A percentile compares a stretch with the other conserved stretches of the same genome.
These are phyloP conservation scores for Ceratocystiopsis brevicomis DNA, from an alignment of 2,329 filamentous ascomycete genomes.

Conservation along the genomic window DNA sequence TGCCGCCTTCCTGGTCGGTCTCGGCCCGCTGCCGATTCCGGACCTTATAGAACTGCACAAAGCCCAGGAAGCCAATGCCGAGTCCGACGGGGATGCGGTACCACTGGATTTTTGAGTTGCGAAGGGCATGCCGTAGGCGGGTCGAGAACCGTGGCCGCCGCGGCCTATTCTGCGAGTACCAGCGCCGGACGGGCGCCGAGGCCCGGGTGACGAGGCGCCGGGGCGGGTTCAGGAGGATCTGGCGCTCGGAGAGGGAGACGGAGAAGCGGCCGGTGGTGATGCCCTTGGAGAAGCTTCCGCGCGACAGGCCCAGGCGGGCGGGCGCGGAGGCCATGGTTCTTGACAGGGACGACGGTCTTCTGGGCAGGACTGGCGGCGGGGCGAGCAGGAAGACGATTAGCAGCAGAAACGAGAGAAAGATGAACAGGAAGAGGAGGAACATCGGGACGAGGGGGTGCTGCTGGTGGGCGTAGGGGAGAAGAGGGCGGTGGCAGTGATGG, in stretches of 20 bases:
- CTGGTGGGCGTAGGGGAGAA: too few species aligned
- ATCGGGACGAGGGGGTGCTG: not conserved
- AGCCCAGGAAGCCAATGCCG: conserved; percentile 66
- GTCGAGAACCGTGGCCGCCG: conserved; percentile 31
- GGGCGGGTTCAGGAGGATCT: conserved; percentile 7
- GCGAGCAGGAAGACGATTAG: conserved; percentile 6
- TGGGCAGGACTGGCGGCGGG: conserved; percentile 4
- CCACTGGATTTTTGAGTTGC: conserved; percentile 52
- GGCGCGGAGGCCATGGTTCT: conserved; percentile 8
- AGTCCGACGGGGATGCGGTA: conserved; percentile 76
- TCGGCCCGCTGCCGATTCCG: conserved; percentile 33
- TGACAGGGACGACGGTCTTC: not conserved
- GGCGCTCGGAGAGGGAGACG: conserved; percentile 7
- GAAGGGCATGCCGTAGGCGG: conserved; percentile 29
- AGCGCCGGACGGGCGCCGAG: conserved; percentile 10
- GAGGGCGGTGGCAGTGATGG: too few species aligned
- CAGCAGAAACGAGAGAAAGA: conserved; percentile 4
- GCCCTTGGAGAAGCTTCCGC: conserved; percentile 8
- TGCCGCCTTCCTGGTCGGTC: conserved; percentile 14
- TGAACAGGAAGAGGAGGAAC: conserved; percentile 4
- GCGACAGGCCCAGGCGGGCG: conserved; percentile 9
- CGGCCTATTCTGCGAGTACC: conserved; percentile 24
- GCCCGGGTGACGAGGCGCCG: conserved; percentile 3
- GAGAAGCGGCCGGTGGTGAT: conserved; percentile 7
- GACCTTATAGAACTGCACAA: conserved; percentile 69